Conservation (phyloP, 805 yeast species). For the Kluyveromyces starmeri region DNA sequence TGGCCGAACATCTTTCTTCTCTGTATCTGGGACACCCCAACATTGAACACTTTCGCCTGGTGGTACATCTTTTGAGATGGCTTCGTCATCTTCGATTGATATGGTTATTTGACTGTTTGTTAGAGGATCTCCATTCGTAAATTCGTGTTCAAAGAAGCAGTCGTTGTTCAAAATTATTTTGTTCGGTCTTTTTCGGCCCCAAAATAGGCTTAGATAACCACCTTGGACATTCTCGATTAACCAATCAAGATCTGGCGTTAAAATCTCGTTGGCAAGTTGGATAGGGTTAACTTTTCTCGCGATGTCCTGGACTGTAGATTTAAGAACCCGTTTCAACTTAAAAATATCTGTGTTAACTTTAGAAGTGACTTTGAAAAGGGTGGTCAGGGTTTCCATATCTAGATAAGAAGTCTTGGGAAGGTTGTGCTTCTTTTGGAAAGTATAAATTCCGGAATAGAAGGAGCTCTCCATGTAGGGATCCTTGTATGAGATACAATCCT, state of each 20-base stretch:
- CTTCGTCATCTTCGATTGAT: not conserved
- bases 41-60: conserved; percentile 1
- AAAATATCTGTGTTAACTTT: conserved; percentile 37
- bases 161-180: conserved; percentile 17
- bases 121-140: conserved; percentile 20
- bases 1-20: conserved; percentile 15
- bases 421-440: conserved; percentile 67
- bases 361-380: conserved; percentile 39
- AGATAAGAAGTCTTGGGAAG: conserved; percentile 43
- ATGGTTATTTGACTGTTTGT: not conserved
- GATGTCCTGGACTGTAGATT: conserved; percentile 63
- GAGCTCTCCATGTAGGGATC: conserved; percentile 76
- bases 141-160: conserved; percentile 12
- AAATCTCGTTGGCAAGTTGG: conserved; percentile 30
- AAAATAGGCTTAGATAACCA: conserved; percentile 34
- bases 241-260: conserved; percentile 32
- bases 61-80: not conserved
- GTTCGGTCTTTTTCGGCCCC: conserved; percentile 42
- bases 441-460: conserved; percentile 57
- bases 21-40: not conserved
- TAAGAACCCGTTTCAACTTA: conserved; percentile 57
- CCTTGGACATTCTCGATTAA: conserved; percentile 25
- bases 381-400: conserved; percentile 47
- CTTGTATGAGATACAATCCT: conserved; percentile 53
- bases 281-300: conserved; percentile 33